Evolutionary conservation across 768 basidiomycete genomes (phyloP).

Genomic region (Hygrocybe coccinea): DNA sequence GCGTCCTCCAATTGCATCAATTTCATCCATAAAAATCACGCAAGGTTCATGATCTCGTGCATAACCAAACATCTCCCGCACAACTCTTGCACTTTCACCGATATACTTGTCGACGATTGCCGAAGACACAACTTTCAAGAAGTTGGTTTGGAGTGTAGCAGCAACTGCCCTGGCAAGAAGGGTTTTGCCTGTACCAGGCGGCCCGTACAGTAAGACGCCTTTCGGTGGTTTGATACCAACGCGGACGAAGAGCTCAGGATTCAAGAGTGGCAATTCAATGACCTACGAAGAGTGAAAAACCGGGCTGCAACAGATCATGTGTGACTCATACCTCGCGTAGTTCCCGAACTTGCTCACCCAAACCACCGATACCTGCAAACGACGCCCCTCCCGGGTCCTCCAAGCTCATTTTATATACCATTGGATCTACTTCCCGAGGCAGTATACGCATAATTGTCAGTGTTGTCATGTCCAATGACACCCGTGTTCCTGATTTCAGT

Average conservation of each 20-base stretch:
- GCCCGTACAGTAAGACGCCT: conserved; percentile 92
- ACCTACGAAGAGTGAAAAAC: conserved; percentile 46
- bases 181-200: conserved; percentile 96
- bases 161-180: conserved; percentile 92
- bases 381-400: conserved; percentile 95
- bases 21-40: conserved; percentile 98
- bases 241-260: conserved; percentile 89
- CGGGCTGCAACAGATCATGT: not conserved
- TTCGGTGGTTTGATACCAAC: conserved; percentile 97
- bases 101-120: conserved; percentile 99
- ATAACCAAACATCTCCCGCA: conserved; percentile 99
- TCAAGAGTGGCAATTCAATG: conserved; percentile 91
- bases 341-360: conserved; percentile 94
- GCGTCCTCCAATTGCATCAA: conserved; percentile 93
- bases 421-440: conserved; percentile 93
- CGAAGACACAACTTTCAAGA: conserved; percentile 96
- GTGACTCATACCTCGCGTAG: conserved; percentile 70
- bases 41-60: conserved; percentile 97
- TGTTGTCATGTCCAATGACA: conserved; percentile 99
- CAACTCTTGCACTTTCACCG: conserved; percentile 92
- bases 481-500: conserved; percentile 90
- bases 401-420: conserved; percentile 99
- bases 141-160: conserved; percentile 92
- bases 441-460: conserved; percentile 98
- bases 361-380: conserved; percentile 95